phyloP scores from a whole-genome alignment of 176 grass and related monocot genomes.

The Eleusine indica region DNA sequence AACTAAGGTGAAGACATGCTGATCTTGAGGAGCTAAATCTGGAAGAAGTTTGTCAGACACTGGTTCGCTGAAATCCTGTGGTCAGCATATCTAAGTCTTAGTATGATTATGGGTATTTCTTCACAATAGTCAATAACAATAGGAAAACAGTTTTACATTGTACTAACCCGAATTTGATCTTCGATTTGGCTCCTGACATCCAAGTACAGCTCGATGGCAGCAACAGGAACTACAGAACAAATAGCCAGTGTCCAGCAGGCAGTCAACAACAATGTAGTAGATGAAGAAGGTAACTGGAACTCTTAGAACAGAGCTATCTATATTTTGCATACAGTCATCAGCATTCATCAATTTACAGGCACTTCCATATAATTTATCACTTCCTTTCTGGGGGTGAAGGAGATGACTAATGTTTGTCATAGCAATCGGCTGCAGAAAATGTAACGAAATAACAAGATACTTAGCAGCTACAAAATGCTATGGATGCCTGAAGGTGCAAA shows the following conservation, averaged over 20 bases:
- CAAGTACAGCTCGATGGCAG: slow-evolving; percentile 70
- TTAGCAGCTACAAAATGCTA: not conserved
- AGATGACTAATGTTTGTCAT: not conserved
- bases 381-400: not conserved
- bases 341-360: slow-evolving; percentile 15
- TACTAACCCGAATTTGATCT: slow-evolving; percentile 84
- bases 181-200: slow-evolving; percentile 81
- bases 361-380: not conserved
- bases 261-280: not conserved
- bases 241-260: slow-evolving; percentile 13
- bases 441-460: not conserved
- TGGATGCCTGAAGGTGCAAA: slow-evolving; percentile 7
- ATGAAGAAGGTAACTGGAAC: slow-evolving; percentile 4
- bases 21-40: slow-evolving; percentile 88
- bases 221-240: slow-evolving; percentile 65
- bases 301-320: not conserved
- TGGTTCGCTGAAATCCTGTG: slow-evolving; percentile 90
- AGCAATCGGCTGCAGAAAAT: slow-evolving; percentile 14
- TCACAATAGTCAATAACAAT: slow-evolving; percentile 37
- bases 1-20: slow-evolving; percentile 93
- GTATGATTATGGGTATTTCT: slow-evolving; percentile 26
- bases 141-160: slow-evolving; percentile 27
- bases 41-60: slow-evolving; percentile 98
- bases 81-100: slow-evolving; percentile 20
- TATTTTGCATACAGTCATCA: slow-evolving; percentile 22